A percentile compares a stretch with the other conserved stretches of the same genome.
phyloP scores from a whole-genome alignment of 2,329 filamentous ascomycete species.

The Aschersonia sp. region DNA sequence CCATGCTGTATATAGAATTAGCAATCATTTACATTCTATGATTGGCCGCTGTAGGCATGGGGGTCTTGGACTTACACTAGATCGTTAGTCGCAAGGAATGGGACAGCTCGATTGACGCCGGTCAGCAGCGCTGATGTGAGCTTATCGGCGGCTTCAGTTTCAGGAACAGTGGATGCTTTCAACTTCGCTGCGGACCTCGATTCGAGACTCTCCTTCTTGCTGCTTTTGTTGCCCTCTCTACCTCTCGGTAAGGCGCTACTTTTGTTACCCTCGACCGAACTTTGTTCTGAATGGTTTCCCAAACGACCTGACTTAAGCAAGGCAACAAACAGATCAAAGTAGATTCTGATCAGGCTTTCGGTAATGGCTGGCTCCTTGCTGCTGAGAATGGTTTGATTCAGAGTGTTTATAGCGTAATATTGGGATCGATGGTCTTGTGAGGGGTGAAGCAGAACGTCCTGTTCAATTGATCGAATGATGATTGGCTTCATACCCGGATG shows the following conservation, averaged over 20 bases:
- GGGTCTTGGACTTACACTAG: conserved; percentile 39
- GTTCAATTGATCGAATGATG: conserved; percentile 73
- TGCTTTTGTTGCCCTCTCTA: conserved; percentile 7
- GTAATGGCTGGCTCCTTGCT: conserved; percentile 70
- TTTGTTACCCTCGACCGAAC: conserved; percentile 17
- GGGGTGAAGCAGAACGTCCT: conserved; percentile 74
- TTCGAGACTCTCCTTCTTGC: conserved; percentile 8
- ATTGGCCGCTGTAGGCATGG: background rate
- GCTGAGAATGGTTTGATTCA: conserved; percentile 92
- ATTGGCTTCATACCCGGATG: conserved; percentile 91
- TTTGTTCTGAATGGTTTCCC: conserved; percentile 26
- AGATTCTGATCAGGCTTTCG: conserved; percentile 71
- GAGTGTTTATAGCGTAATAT: conserved; percentile 91
- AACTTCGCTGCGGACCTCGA: conserved; percentile 1
- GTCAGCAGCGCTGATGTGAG: conserved; percentile 82
- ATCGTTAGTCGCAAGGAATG: conserved; percentile 74
- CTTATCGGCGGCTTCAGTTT: conserved; percentile 64
- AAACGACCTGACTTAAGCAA: conserved; percentile 51
- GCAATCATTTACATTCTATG: background rate
- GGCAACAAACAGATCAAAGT: conserved; percentile 78
- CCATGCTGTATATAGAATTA: conserved; percentile 37
- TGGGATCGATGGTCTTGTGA: conserved; percentile 79
- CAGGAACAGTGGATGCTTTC: conserved; percentile 32
- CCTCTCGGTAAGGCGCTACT: conserved; percentile 10
- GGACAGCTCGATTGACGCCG: conserved; percentile 90